phyloP scores from a whole-genome alignment of 805 yeast species.

The Sporopachydermia quercuum region DNA sequence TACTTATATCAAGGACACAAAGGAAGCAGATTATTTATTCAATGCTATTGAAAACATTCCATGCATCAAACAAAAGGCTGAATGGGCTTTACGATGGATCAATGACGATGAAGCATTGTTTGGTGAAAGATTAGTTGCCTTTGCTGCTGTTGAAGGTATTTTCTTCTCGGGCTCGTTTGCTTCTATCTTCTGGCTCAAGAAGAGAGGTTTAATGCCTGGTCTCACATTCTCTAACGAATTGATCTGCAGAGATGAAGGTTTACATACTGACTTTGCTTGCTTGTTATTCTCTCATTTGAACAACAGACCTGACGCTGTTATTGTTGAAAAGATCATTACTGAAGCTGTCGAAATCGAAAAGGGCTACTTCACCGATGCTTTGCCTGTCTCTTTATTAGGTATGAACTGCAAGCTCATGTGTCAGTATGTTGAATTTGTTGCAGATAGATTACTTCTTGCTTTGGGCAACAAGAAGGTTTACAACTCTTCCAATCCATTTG shows the following conservation, averaged over 20 bases:
- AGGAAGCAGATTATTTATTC: constrained; percentile 79
- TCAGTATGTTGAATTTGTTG: constrained; percentile 95
- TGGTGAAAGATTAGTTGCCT: constrained; percentile 93
- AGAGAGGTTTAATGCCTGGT: constrained; percentile 99
- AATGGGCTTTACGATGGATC: constrained; percentile 98
- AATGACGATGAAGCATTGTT: constrained; percentile 74
- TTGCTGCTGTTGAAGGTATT: constrained; percentile 98
- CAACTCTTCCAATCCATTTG: constrained; percentile 89
- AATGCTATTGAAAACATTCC: constrained; percentile 96
- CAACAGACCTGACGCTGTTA: constrained; percentile 69
- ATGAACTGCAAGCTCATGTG: constrained; percentile 92
- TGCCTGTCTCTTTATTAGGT: constrained; percentile 86
- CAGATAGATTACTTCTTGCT: constrained; percentile 86
- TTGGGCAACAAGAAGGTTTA: constrained; percentile 82
- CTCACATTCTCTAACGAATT: constrained; percentile 94
- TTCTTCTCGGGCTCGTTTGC: constrained; percentile 98
- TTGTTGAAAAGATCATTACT: constrained; percentile 74
- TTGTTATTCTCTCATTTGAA: constrained; percentile 82
- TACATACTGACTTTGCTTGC: constrained; percentile 98
- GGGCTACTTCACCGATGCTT: constrained; percentile 87
- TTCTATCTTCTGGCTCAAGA: constrained; percentile 96
- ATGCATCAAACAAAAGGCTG: constrained; percentile 92
- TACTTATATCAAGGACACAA: constrained; percentile 90
- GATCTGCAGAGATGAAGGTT: constrained; percentile 96
- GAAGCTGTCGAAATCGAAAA: constrained; percentile 94